Evolutionary conservation across 148 eudicot species (phyloP).

Genomic region (Salicornia ramosissima): DNA sequence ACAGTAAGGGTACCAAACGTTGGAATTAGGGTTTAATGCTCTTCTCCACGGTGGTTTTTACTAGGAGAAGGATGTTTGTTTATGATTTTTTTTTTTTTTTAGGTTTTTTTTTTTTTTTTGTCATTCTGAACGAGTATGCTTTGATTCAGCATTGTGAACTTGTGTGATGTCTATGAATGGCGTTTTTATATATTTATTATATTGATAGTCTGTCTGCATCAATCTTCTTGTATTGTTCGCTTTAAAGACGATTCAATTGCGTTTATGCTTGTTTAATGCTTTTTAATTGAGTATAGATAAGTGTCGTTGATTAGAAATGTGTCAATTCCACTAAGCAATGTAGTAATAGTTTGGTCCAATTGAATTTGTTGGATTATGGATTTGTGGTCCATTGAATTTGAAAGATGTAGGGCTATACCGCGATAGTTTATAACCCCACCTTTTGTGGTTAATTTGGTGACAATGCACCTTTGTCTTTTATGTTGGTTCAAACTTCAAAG

Average conservation of each 20-base stretch:
- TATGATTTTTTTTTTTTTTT: conserved; percentile 24
- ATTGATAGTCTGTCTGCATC: conserved; percentile 17
- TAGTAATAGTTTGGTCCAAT: not conserved
- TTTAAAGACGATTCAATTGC: not conserved
- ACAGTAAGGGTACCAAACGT: conserved; percentile 29
- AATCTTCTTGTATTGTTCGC: not conserved
- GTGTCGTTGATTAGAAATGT: not conserved
- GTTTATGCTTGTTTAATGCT: not conserved
- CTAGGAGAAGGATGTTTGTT: conserved; percentile 33
- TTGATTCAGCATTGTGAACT: conserved; percentile 30
- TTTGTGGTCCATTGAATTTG: not conserved
- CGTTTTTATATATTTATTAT: not conserved
- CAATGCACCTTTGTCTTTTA: too few species aligned
- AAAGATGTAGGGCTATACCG: not conserved
- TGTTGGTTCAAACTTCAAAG: too few species aligned
- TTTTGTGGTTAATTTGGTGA: not conserved
- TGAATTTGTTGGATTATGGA: too few species aligned
- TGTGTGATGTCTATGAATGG: conserved; percentile 10
- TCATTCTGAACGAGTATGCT: conserved; percentile 29
- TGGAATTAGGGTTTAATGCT: conserved; percentile 21
- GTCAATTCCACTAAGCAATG: not conserved
- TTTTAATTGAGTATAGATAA: too few species aligned
- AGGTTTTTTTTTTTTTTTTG: conserved; percentile 12
- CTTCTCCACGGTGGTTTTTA: conserved; percentile 39
- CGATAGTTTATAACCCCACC: not conserved